Evolutionary conservation across 345 rosid species (phyloP).

Genomic region (Lepidium sativum): DNA sequence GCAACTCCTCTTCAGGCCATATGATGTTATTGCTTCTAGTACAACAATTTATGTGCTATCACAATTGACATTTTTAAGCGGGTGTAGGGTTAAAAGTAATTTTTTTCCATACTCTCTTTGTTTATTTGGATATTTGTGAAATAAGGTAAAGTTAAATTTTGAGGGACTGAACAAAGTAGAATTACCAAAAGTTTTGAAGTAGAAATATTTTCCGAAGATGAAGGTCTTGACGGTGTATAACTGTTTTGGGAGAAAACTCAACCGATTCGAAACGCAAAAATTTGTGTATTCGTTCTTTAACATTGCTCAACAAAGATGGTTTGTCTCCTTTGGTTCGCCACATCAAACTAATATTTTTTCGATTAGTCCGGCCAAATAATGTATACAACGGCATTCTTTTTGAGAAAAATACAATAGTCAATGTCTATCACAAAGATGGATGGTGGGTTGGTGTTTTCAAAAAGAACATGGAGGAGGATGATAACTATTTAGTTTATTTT

Average conservation of each 20-base stretch:
- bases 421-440: constrained; percentile 35
- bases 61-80: no score
- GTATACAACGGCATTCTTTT: constrained; percentile 3
- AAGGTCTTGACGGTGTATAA: constrained; percentile 48
- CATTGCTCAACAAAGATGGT: constrained; percentile 34
- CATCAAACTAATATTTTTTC: constrained; percentile 31
- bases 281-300: constrained; percentile 31
- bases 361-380: constrained; percentile 41
- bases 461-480: constrained; percentile 32
- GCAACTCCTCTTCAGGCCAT: no score
- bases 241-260: constrained; percentile 34
- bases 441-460: constrained; percentile 55
- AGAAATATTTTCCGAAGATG: constrained; percentile 50
- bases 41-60: not conserved
- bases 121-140: not conserved
- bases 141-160: not conserved
- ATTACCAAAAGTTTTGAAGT: constrained; percentile 25
- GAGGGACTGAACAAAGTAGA: not conserved
- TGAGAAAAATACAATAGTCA: constrained; percentile 31
- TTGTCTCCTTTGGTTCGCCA: constrained; percentile 16
- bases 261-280: constrained; percentile 24
- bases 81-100: not conserved
- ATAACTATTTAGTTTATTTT: constrained; percentile 36
- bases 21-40: not conserved
- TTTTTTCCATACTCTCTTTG: not conserved